phyloP scores from a whole-genome alignment of 2,329 filamentous ascomycete genomes.

The Phaeosphaeriaceae sp. region DNA sequence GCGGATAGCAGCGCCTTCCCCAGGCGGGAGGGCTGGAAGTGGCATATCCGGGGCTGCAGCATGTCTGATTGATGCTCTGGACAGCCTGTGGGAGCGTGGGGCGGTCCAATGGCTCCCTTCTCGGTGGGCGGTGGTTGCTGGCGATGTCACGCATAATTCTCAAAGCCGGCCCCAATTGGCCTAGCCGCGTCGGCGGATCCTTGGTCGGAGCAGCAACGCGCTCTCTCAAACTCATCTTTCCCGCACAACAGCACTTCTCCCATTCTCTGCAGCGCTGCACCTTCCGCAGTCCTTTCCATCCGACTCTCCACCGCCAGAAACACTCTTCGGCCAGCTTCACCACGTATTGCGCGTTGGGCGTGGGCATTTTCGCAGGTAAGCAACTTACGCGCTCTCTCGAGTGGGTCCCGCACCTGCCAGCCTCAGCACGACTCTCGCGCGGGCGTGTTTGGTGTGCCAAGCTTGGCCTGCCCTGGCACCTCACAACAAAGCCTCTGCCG shows the following conservation, averaged over 20 bases:
- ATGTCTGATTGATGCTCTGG: conserved; percentile 52
- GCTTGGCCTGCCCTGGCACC: conserved; percentile 33
- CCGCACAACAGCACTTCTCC: conserved; percentile 15
- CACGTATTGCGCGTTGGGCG: conserved; percentile 32
- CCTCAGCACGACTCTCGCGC: conserved; percentile 36
- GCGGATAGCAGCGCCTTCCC: conserved; percentile 55
- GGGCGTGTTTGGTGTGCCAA: conserved; percentile 33
- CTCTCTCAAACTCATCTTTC: conserved; percentile 10
- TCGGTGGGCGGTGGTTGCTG: conserved; percentile 24
- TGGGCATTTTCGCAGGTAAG: conserved; percentile 31
- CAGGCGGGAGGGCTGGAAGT: conserved; percentile 58
- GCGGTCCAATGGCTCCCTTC: conserved; percentile 27
- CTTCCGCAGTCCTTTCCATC: conserved; percentile 6
- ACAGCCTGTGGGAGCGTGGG: conserved; percentile 19
- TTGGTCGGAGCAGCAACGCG: conserved; percentile 13
- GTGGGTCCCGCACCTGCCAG: conserved; percentile 43
- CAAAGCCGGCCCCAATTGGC: conserved; percentile 28
- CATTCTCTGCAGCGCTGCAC: conserved; percentile 18
- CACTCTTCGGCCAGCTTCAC: conserved; percentile 3
- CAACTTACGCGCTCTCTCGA: conserved; percentile 34
- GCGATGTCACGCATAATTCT: conserved; percentile 40
- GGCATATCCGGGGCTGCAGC: conserved; percentile 71
- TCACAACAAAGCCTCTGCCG: conserved; percentile 44
- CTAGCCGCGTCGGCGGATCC: conserved; percentile 21
- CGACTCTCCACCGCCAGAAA: conserved; percentile 6